These are phyloP conservation scores for Coemansia sp. DNA, from an alignment of 192 early-diverging fungal species.

Conservation along the genomic window DNA sequence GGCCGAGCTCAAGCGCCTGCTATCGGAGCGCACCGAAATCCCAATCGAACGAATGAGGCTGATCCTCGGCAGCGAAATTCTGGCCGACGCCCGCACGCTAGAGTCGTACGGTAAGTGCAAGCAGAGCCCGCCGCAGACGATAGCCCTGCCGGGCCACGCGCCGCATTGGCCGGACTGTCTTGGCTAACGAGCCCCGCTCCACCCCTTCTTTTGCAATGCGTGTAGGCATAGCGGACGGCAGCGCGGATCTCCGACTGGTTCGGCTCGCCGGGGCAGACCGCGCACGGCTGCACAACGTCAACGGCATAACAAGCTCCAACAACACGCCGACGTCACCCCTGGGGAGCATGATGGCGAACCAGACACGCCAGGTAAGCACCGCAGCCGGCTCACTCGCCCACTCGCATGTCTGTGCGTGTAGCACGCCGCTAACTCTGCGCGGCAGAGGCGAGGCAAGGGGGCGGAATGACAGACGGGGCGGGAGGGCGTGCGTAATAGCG, in stretches of 20 bases:
- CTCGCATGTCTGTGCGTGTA: not conserved
- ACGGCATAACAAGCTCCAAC: slow-evolving; percentile 19
- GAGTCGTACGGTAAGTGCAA: slow-evolving; percentile 40
- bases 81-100: slow-evolving; percentile 33
- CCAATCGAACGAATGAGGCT: slow-evolving; percentile 35
- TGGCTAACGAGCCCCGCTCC: too few relatives aligned
- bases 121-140: too few relatives aligned
- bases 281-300: slow-evolving; percentile 15
- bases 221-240: slow-evolving; percentile 11
- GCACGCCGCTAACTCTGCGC: not conserved
- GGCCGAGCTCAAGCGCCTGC: slow-evolving; percentile 23
- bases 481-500: too few relatives aligned
- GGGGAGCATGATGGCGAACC: slow-evolving; percentile 6
- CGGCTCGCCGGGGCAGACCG: slow-evolving; percentile 25
- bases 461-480: too few relatives aligned
- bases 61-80: slow-evolving; percentile 31
- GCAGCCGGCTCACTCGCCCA: too few relatives aligned
- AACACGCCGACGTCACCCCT: slow-evolving; percentile 7
- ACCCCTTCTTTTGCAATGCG: not conserved
- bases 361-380: slow-evolving; percentile 33
- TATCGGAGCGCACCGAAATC: slow-evolving; percentile 26
- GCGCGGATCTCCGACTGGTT: slow-evolving; percentile 20
- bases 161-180: too few relatives aligned
- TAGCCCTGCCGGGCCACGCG: too few relatives aligned
- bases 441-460: too few relatives aligned